Base-by-base conservation (phyloP, 768 basidiomycete species). In the Macrolepiota albuminosa region DNA sequence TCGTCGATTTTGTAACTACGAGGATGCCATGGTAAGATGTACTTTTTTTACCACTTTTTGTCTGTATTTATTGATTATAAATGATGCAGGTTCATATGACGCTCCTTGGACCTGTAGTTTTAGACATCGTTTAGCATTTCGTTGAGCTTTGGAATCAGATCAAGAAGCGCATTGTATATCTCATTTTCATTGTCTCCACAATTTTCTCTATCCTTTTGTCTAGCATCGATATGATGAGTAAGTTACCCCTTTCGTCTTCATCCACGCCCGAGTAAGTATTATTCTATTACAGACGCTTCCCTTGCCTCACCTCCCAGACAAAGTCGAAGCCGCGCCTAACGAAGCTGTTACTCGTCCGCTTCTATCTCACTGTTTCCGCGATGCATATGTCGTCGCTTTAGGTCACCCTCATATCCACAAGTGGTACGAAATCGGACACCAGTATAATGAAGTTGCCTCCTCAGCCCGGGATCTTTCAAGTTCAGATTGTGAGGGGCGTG, bases 61-160 rank as follows among this genome's bases (percentile, higher is more conserved):
- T 21, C 21, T 1, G 21, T 21, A 21, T 21, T 1, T 21, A 21
- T 21, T 21, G 21, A 21, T 21, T 21, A 21, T 21, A 21, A 21
- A 21, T 21, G 21, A 21, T 21, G 21, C 1, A 21, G 21, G 21
- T 93, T 14, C 86, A 21, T 21, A 21, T 21, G 21, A 21, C 21
- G 21, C 21, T 21, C 21, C 21, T 21, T 21, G 21, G 21, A 8
- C 83, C 91, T 2, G 86, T 82, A 16, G 95, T 97, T 6, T 78
- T 98, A 57, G 97, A 99, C 68, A 83, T 98, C 24, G 84, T 51
- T 3, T 95, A 97, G 72, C 95, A 98, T 76, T 99, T 96, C 61
- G 77, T 89, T 11, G 96, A 98, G 71, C 80, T 93, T n/a, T 94
- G 91, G 91, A 94, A 95, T 67, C 91, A 93, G 67, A 75, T 96